Evolutionary conservation across 345 rosid genomes (phyloP).

Genomic region (Psidium guajava): DNA sequence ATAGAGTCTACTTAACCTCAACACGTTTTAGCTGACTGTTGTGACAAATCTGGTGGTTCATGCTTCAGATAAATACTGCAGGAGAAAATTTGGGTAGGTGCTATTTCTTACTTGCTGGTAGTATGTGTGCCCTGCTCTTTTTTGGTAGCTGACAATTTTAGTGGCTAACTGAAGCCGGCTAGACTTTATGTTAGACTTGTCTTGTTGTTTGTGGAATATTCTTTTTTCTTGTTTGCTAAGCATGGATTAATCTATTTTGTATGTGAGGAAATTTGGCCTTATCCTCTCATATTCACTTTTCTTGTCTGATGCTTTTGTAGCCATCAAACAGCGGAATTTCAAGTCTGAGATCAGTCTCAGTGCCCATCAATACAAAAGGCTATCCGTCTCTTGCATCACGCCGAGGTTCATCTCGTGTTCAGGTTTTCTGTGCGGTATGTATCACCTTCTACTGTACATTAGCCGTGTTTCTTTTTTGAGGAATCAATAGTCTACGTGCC

Average conservation of each 20-base stretch:
- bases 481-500: not conserved
- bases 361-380: constrained; percentile 6
- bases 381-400: constrained; percentile 15
- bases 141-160: not conserved
- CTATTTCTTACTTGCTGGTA: not conserved
- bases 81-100: not conserved
- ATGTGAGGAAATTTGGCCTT: not conserved
- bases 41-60: not conserved
- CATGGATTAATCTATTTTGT: not conserved
- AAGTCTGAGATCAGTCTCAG: constrained; percentile 11
- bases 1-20: not conserved
- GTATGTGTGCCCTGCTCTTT: not conserved
- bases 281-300: not conserved
- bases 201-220: not conserved
- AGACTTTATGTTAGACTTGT: not conserved
- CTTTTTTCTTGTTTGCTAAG: not conserved
- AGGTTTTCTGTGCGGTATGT: constrained; percentile 19
- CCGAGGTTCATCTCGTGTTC: constrained; percentile 5
- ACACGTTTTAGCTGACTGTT: not conserved
- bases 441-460: not conserved
- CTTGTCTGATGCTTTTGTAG: not conserved
- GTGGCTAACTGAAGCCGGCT: not conserved
- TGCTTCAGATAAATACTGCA: not conserved
- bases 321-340: constrained; percentile 4
- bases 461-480: not conserved